phyloP scores from a whole-genome alignment of 371 early-diverging fungal genomes.

The Rhizopus delemar region DNA sequence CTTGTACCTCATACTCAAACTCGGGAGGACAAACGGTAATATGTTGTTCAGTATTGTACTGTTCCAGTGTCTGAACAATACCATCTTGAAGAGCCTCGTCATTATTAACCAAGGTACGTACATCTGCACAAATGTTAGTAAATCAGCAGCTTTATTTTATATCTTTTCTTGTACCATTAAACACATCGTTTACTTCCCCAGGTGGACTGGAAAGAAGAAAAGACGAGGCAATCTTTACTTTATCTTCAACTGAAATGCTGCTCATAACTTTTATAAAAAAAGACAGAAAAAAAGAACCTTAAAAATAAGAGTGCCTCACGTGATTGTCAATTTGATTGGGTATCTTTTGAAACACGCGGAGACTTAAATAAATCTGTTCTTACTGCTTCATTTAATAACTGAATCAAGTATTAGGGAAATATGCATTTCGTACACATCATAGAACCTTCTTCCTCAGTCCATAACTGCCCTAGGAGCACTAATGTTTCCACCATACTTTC shows the following conservation, averaged over 20 bases:
- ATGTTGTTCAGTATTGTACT: slow-evolving; percentile 86
- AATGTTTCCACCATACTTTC: no score
- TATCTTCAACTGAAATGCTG: slow-evolving; percentile 52
- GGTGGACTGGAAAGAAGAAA: slow-evolving; percentile 90
- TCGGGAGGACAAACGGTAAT: slow-evolving; percentile 69
- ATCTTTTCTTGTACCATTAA: slow-evolving; percentile 70
- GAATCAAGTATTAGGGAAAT: no score
- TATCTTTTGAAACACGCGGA: no score
- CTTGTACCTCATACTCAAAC: slow-evolving; percentile 59
- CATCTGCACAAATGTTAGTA: slow-evolving; percentile 60
- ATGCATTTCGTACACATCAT: no score
- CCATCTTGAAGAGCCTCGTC: slow-evolving; percentile 76
- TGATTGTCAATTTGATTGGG: neutral
- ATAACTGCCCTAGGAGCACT: no score
- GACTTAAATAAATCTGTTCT: no score
- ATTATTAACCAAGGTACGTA: slow-evolving; percentile 82
- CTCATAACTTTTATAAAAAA: slow-evolving; percentile 17
- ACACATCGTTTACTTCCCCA: slow-evolving; percentile 95
- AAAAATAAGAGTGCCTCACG: neutral
- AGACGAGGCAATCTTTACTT: slow-evolving; percentile 76
- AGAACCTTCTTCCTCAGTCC: no score
- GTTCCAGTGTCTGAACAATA: slow-evolving; percentile 70
- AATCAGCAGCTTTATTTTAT: neutral
- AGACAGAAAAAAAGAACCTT: neutral
- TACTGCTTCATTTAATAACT: no score